These are phyloP conservation scores for Penicillium sp. DNA, from an alignment of 2,329 filamentous ascomycete species.

Conservation along the genomic window DNA sequence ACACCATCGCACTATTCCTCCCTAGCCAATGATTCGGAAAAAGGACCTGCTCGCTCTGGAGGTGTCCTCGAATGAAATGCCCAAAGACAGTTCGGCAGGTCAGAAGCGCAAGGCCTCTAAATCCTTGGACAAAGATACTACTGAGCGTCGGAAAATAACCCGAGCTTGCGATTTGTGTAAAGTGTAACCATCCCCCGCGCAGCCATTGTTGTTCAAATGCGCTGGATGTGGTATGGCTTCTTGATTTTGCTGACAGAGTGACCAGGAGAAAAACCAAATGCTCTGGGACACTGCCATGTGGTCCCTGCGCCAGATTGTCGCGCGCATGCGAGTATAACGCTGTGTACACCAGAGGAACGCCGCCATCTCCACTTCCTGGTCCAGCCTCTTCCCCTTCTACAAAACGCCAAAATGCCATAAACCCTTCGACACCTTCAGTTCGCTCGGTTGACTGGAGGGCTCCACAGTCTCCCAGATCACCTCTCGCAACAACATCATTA, in stretches of 20 bases:
- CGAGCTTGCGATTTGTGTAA: slow-evolving; percentile 38
- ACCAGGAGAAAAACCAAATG: slow-evolving; percentile 33
- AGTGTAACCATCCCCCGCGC: slow-evolving; percentile 15
- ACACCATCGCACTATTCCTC: neutral
- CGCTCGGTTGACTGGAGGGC: neutral
- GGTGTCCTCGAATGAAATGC: neutral
- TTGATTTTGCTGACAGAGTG: slow-evolving; percentile 4
- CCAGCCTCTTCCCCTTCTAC: slow-evolving; percentile 12
- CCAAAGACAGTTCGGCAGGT: slow-evolving; percentile 1
- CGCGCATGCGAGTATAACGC: slow-evolving; percentile 34
- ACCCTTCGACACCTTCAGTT: slow-evolving; percentile 4
- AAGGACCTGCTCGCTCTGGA: neutral
- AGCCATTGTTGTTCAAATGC: neutral
- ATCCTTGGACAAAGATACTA: slow-evolving; percentile 17
- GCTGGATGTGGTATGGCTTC: neutral
- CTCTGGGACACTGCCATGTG: slow-evolving; percentile 34
- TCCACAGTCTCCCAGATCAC: neutral
- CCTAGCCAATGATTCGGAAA: neutral
- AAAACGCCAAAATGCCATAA: slow-evolving; percentile 13
- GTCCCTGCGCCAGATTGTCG: slow-evolving; percentile 30
- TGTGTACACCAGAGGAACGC: slow-evolving; percentile 33
- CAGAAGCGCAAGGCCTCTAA: slow-evolving; percentile 31
- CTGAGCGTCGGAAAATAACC: slow-evolving; percentile 34
- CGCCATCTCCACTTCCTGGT: slow-evolving; percentile 29
- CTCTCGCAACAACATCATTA: neutral